Evolutionary conservation across 805 yeast genomes (phyloP).

Genomic region (Lachancea kluyveri): DNA sequence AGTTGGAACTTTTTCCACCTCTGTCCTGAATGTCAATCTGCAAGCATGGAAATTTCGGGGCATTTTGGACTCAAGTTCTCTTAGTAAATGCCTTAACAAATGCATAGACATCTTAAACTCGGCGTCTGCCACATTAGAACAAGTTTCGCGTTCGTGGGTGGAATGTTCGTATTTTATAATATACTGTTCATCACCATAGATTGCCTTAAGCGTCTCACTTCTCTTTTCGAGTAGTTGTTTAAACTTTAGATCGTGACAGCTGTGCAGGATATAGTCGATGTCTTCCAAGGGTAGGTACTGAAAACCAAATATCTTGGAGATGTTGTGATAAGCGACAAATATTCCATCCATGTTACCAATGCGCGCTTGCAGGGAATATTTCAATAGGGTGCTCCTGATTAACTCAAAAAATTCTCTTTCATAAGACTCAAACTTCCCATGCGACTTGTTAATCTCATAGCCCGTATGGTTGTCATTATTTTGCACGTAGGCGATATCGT

Average conservation of each 20-base stretch:
- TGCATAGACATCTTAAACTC: conserved; percentile 61
- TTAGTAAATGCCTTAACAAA: conserved; percentile 43
- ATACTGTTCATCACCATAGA: conserved; percentile 20
- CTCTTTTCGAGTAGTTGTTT: conserved; percentile 11
- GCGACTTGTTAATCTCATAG: conserved; percentile 56
- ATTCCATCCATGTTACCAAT: conserved; percentile 98
- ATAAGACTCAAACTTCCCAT: conserved; percentile 72
- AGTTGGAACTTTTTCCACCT: conserved; percentile 3
- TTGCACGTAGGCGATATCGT: conserved; percentile 62
- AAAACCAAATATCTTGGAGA: conserved; percentile 77
- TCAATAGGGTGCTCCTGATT: conserved; percentile 67
- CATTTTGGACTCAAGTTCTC: conserved; percentile 29
- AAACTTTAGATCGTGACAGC: conserved; percentile 31
- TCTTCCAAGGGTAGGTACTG: conserved; percentile 74
- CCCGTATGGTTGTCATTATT: conserved; percentile 48
- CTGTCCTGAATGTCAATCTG: conserved; percentile 29
- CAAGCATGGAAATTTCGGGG: conserved; percentile 31
- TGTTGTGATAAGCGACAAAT: conserved; percentile 84
- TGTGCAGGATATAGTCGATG: conserved; percentile 60
- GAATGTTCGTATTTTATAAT: conserved; percentile 17
- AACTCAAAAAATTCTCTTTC: conserved; percentile 76
- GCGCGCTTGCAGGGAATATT: conserved; percentile 86
- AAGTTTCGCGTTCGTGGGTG: conserved; percentile 16
- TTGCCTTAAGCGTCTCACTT: conserved; percentile 10
- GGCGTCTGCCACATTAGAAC: conserved; percentile 46